Evolutionary conservation across 257 asterid genomes (phyloP), one percentile per base, ranked within the genome.

Genomic region (Euphrasia confusa): DNA sequence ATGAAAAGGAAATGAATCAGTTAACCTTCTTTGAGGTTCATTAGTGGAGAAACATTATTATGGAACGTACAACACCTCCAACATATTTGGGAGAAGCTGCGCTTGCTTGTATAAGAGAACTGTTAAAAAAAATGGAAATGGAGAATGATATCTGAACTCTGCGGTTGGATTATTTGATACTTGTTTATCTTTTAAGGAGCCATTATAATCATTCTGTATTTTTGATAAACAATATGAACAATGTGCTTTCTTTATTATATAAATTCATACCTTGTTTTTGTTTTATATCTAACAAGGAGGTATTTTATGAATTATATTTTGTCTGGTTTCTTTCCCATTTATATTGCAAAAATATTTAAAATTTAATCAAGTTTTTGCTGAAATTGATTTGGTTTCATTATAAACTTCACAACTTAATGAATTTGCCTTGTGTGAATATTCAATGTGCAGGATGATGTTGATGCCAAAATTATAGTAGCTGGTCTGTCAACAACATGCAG

Each of bases 401-500:
- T 17, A 17, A 55, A 13, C 42, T 54, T 67, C 56, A 24, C 30
- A 33, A 30, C 21, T 44, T 27, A 42, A 10, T 55, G 14, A 59
- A 57, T 32, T 12, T 66, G 21, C 47, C 74, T 61, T 63, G 62
- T 53, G 53, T 64, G 60, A 71, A 27, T 64, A 40, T 27, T 49
- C 17, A 63, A 47, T 68, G 10, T 71, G 69, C 92, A 92, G 99
- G 99, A 85, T 77, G 74, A 79, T 30, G 78, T 93, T 60, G 91
- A 87, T n/a, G 90, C 85, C 69, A 80, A 73, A 80, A 54, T 89
- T 69, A 60, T 93, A 42, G 87, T 93, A 30, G 94, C 99, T 60
- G 99, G 96, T 73, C 77, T 82, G 70, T 93, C 99, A 64, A 85
- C 87, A 74, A 85, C 99, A 28, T 93, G 99, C 66, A 93, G 99